Conservation (phyloP, 495 filamentous ascomycete species). For the Podospora conica region DNA sequence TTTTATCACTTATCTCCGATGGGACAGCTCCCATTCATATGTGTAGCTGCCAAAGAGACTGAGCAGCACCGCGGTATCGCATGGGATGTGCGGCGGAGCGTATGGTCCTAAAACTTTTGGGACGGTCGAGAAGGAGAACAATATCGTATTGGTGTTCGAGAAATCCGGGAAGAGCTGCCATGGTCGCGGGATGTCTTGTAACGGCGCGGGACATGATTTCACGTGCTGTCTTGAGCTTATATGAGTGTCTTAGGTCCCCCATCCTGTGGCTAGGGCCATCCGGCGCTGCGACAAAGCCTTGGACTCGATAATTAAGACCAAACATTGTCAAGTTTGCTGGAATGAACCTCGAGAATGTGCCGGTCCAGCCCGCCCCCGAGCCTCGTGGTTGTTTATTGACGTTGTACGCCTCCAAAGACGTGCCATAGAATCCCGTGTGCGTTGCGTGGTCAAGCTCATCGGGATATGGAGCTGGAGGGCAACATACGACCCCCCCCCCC, state of each 20-base stretch:
- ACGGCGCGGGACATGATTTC: slow-evolving; percentile 16
- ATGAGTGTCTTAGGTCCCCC: slow-evolving; percentile 16
- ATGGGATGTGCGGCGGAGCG: neutral
- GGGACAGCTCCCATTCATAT: neutral
- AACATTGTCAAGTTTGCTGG: slow-evolving; percentile 6
- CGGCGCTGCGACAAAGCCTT: neutral
- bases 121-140: neutral
- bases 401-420: neutral
- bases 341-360: neutral
- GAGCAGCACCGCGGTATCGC: neutral
- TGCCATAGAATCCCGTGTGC: neutral
- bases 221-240: slow-evolving; percentile 23
- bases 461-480: neutral
- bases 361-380: neutral
- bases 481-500: neutral
- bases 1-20: slow-evolving; percentile 1
- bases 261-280: neutral
- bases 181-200: slow-evolving; percentile 18
- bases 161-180: neutral
- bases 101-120: neutral
- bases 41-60: neutral
- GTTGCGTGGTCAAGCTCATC: neutral
- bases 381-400: neutral
- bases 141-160: slow-evolving; percentile 3
- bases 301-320: slow-evolving; percentile 18